Conservation (phyloP, 352 stramenopile species). For the Phytophthora capsici region DNA sequence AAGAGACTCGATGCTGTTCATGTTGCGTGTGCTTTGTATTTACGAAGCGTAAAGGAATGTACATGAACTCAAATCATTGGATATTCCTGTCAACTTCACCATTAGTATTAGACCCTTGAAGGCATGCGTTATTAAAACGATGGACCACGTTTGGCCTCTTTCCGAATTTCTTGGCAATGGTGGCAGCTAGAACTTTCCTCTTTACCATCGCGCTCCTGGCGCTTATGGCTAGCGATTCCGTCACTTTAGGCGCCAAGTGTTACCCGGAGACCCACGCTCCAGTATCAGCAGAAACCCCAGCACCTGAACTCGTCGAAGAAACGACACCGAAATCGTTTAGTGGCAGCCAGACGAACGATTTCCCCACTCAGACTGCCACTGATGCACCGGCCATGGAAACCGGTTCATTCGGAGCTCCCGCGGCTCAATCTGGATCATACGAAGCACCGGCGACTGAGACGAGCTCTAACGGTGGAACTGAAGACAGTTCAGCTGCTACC, state of each 20-base stretch:
- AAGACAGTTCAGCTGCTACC: conserved; percentile 11
- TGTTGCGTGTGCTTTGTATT: too few relatives aligned
- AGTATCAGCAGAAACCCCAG: background rate
- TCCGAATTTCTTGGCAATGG: conserved; percentile 25
- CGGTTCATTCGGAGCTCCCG: background rate
- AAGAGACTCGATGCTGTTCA: too few relatives aligned
- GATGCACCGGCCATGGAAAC: background rate
- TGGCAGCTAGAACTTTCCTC: conserved; percentile 3
- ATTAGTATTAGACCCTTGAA: too few relatives aligned
- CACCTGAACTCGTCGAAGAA: background rate
- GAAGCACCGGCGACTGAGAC: background rate
- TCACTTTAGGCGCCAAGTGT: conserved; percentile 16
- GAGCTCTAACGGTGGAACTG: conserved; percentile 10
- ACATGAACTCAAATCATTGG: too few relatives aligned
- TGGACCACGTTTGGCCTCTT: background rate
- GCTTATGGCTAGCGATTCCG: conserved; percentile 10
- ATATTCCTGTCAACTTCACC: too few relatives aligned
- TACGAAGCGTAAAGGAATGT: too few relatives aligned
- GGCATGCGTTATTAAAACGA: too few relatives aligned
- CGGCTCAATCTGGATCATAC: conserved; percentile 2
- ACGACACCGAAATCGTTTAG: background rate
- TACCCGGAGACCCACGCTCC: background rate
- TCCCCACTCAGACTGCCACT: background rate
- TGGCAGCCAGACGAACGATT: background rate
- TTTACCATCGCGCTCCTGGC: conserved; percentile 42